Percentiles rank a stretch among this genome's conserved stretches.
Conservation (phyloP, 768 basidiomycete species). For the Termitomyces titanicus region DNA sequence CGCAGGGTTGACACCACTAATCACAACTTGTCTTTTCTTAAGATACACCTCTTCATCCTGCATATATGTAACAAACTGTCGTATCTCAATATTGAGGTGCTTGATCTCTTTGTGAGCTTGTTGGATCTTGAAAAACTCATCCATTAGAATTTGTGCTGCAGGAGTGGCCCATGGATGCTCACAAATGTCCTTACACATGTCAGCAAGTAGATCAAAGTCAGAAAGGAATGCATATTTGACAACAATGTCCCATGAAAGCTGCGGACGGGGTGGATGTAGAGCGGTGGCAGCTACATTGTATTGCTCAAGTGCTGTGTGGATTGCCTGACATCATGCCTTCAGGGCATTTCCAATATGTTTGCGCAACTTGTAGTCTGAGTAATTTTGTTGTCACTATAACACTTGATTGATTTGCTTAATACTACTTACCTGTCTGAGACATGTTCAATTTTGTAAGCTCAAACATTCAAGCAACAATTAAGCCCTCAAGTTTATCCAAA, state of each 20-base stretch:
- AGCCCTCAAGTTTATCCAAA: conserved; percentile 18
- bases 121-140: conserved; percentile 15
- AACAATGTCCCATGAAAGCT: conserved; percentile 21
- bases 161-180: conserved; percentile 17
- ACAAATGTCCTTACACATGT: conserved; percentile 12
- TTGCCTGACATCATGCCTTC: conserved; percentile 17
- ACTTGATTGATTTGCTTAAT: neutral
- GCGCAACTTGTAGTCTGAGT: conserved; percentile 25
- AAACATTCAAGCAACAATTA: conserved; percentile 20
- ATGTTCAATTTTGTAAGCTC: conserved; percentile 20
- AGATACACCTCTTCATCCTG: conserved; percentile 2
- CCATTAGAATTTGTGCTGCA: conserved; percentile 12
- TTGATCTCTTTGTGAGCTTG: conserved; percentile 22
- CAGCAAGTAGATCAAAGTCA: conserved; percentile 20
- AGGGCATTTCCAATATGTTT: too few species aligned
- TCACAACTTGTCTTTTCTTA: too few species aligned
- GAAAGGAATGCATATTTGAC: conserved; percentile 17
- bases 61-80: conserved; percentile 15
- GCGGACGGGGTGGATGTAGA: conserved; percentile 13
- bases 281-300: too few species aligned
- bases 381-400: too few species aligned
- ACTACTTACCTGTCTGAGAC: conserved; percentile 21
- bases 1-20: too few species aligned
- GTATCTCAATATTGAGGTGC: conserved; percentile 20
- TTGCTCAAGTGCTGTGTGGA: conserved; percentile 17